A percentile compares a stretch with the other conserved stretches of the same genome.
phyloP scores from a whole-genome alignment of 2,329 filamentous ascomycete genomes.

The Calonectria pauciramosa region DNA sequence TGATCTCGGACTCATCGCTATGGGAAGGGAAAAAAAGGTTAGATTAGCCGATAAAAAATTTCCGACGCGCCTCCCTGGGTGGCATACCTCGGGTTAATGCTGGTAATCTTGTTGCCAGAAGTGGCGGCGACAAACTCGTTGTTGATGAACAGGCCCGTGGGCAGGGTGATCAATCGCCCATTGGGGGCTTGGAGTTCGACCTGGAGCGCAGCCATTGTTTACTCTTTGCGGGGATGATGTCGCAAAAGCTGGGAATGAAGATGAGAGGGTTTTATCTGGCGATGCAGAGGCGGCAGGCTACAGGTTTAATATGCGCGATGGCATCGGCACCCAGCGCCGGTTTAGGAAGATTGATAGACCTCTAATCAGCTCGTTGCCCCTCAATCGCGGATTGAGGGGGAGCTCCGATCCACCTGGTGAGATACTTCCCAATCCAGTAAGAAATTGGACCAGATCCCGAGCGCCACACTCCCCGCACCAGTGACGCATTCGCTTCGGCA shows the following conservation, averaged over 20 bases:
- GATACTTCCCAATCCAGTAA: constrained; percentile 15
- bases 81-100: constrained; percentile 62
- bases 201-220: constrained; percentile 23
- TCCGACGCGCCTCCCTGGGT: background rate
- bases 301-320: constrained; percentile 14
- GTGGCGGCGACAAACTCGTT: constrained; percentile 76
- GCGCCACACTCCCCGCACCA: background rate
- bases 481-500: background rate
- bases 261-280: background rate
- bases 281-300: background rate
- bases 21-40: background rate
- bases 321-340: background rate
- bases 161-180: constrained; percentile 74
- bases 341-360: constrained; percentile 27
- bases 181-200: constrained; percentile 77
- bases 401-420: background rate
- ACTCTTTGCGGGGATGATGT: background rate
- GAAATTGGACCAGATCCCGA: constrained; percentile 15
- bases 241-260: background rate
- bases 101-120: constrained; percentile 67
- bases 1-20: constrained; percentile 29
- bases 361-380: background rate
- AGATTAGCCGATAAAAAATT: background rate
- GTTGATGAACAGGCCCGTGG: constrained; percentile 79
- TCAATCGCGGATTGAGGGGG: background rate